These are phyloP conservation scores for Meripilus lineatus DNA, from an alignment of 1,284 basidiomycete genomes.

Conservation along the genomic window DNA sequence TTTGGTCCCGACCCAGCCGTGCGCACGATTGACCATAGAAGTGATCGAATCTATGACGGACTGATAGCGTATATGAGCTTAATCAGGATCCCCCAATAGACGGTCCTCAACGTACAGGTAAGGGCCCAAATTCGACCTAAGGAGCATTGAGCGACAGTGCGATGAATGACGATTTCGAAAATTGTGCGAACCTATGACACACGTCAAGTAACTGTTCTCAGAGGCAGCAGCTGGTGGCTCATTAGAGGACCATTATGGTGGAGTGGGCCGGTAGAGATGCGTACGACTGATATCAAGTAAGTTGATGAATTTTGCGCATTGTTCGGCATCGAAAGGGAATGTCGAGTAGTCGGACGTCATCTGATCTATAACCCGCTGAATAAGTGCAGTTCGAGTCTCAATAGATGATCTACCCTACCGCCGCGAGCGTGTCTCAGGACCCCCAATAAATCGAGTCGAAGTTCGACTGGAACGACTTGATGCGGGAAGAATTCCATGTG, in stretches of 20 bases:
- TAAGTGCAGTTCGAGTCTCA: not conserved
- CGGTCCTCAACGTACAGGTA: conserved; percentile 15
- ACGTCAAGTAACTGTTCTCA: conserved; percentile 15
- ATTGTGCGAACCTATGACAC: conserved; percentile 15
- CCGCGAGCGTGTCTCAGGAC: conserved; percentile 19
- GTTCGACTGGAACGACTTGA: conserved; percentile 7
- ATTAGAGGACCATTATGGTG: no score
- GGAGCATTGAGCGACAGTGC: not conserved
- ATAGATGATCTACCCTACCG: conserved; percentile 13
- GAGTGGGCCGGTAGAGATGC: conserved; percentile 4
- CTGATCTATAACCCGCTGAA: conserved; percentile 15
- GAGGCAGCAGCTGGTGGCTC: conserved; percentile 7
- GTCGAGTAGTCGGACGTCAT: conserved; percentile 23
- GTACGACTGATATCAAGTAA: conserved; percentile 15
- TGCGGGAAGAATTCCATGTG: conserved; percentile 28
- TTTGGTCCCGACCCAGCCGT: conserved; percentile 20
- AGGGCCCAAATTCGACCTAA: conserved; percentile 18
- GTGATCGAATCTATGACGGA: conserved; percentile 19
- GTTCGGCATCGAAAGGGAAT: conserved; percentile 18
- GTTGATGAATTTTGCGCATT: conserved; percentile 21
- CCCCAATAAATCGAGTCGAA: conserved; percentile 14
- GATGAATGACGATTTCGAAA: not conserved
- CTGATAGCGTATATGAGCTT: no score
- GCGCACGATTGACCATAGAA: conserved; percentile 25
- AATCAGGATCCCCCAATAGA: no score